Conservation (phyloP, 352 stramenopile genomes). For the Phytophthora meadii region DNA sequence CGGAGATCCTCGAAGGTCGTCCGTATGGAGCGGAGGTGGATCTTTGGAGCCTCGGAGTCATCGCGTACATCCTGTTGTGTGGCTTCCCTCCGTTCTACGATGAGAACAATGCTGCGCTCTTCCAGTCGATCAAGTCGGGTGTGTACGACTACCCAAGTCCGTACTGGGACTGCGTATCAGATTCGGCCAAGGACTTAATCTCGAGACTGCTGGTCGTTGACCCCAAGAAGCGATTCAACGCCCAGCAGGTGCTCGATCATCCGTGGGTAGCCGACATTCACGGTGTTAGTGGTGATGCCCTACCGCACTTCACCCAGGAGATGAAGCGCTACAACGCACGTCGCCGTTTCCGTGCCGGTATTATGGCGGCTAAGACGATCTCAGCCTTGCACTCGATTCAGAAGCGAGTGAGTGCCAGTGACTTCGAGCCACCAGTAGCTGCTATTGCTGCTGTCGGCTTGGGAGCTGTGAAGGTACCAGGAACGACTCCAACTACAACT, state of each 20-base stretch:
- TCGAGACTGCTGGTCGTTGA: conserved; percentile 91
- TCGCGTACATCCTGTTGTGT: conserved; percentile 95
- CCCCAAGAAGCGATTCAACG: conserved; percentile 89
- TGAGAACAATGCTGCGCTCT: conserved; percentile 91
- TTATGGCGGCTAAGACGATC: conserved; percentile 86
- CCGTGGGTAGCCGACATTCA: conserved; percentile 86
- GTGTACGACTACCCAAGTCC: conserved; percentile 93
- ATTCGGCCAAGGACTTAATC: conserved; percentile 94
- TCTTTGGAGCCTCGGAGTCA: conserved; percentile 97
- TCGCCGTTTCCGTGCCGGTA: conserved; percentile 76
- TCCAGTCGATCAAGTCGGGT: conserved; percentile 89
- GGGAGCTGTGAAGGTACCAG: conserved; percentile 8
- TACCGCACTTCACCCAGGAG: conserved; percentile 91
- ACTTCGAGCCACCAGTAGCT: conserved; percentile 38
- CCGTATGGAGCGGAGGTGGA: conserved; percentile 95
- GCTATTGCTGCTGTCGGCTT: conserved; percentile 21
- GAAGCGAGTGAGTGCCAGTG: conserved; percentile 49
- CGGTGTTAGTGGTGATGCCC: conserved; percentile 69
- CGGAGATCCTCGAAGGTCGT: conserved; percentile 95
- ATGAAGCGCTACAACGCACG: conserved; percentile 91
- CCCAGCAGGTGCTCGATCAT: conserved; percentile 83
- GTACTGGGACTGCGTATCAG: conserved; percentile 95
- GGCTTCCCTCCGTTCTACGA: conserved; percentile 97
- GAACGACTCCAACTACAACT: conserved; percentile 1
- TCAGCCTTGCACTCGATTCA: conserved; percentile 53